Evolutionary conservation across 2,329 filamentous ascomycete species (phyloP), one percentile per base, ranked within the genome.

Genomic region (Aspergillus sp.): DNA sequence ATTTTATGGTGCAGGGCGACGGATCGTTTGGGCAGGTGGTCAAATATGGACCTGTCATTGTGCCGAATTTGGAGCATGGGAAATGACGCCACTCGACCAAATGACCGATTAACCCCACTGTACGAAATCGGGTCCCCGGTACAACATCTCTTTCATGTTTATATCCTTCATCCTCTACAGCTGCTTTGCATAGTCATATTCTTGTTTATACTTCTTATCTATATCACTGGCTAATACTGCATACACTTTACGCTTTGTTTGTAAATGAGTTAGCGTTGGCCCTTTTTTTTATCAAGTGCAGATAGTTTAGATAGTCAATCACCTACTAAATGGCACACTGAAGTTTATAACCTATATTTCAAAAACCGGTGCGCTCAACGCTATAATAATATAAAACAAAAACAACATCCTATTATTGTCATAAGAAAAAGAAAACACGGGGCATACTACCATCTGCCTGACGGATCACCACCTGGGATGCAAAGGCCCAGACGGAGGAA

Each of bases 1-100:
- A 99, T 74, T 99, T 97, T 73, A 91, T 99, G 74, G 93, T 99
- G 21, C 95, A 99, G 76, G 92, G 90, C 1, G 93, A 97, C 66
- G 90, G 90, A 1, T 84, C 86, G 1, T 93, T 89, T 74, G 89
- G 86, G 40, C 83, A 84, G 63, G 91, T 95, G 48, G 93, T 95
- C 65, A 99, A 99, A 79, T 99, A 96, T 73, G 95, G 95, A 0
- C 95, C 95, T 11, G 95, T 99, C 15, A 93, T 98, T 76, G 87
- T 99, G 66, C 95, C 95, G 40, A 92, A 88, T 75, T 76, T 93
- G 62, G 90, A 93, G 73, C 89, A 87, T 78, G 90, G 90, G 19
- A 79, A 85, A 67, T 90, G 45, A 56, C 63, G 15, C 17, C 11
- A 25, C 52, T 61, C 52, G 21, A 54, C 49, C 9, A 31, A 31